These are phyloP conservation scores for Metarhizium rileyi DNA, from an alignment of 2,329 filamentous ascomycete genomes.

Conservation along the genomic window DNA sequence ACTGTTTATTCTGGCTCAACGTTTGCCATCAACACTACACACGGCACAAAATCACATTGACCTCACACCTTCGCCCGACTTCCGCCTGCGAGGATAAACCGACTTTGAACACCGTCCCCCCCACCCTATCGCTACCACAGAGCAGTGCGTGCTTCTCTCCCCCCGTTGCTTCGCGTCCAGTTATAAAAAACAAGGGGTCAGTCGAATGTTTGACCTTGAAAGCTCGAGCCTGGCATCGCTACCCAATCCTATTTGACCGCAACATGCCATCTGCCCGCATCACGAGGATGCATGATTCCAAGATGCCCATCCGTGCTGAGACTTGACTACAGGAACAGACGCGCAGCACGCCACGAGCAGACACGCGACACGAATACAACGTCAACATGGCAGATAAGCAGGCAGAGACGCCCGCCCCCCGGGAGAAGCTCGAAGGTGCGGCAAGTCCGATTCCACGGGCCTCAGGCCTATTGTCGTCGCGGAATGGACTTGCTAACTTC, in stretches of 20 bases:
- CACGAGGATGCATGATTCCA: not conserved
- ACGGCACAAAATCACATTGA: too few relatives aligned
- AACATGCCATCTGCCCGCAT: not conserved
- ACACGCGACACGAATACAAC: not conserved
- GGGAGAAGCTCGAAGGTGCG: constrained; percentile 70
- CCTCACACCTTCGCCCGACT: too few relatives aligned
- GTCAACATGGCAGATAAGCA: constrained; percentile 29
- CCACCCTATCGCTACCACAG: not conserved
- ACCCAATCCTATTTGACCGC: not conserved
- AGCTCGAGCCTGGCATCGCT: not conserved
- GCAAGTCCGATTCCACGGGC: not conserved
- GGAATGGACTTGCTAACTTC: constrained; percentile 7
- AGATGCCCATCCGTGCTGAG: not conserved
- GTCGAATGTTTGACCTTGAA: not conserved
- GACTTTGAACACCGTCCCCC: not conserved
- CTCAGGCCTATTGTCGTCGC: too few relatives aligned
- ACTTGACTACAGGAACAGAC: not conserved
- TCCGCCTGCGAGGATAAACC: too few relatives aligned
- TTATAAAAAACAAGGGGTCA: not conserved
- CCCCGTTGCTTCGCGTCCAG: too few relatives aligned
- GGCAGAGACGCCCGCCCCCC: constrained; percentile 38
- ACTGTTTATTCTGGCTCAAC: too few relatives aligned
- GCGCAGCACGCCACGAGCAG: not conserved
- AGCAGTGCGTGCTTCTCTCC: too few relatives aligned
- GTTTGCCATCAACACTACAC: too few relatives aligned